Conservation (phyloP, 257 asterid genomes). For the Solanum clarkiae region DNA sequence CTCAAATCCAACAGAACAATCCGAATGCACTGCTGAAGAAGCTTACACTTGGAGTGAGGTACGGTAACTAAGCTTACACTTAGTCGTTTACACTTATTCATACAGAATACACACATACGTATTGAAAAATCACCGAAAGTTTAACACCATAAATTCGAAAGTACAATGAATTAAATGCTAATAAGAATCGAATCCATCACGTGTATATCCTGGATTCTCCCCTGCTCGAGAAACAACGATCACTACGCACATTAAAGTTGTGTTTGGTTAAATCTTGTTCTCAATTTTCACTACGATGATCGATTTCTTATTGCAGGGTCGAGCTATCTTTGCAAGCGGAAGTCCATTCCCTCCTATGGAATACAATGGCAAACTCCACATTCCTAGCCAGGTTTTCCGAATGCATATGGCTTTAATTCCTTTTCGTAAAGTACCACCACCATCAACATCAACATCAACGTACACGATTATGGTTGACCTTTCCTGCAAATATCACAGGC, state of each 20-base stretch:
- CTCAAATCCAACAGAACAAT: constrained; percentile 88
- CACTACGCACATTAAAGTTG: background rate
- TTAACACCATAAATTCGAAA: background rate
- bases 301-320: constrained; percentile 38
- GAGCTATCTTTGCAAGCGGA: constrained; percentile 80
- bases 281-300: background rate
- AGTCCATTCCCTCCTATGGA: constrained; percentile 86
- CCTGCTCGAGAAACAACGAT: background rate
- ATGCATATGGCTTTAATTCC: background rate
- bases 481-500: constrained; percentile 30
- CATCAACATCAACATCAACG: no score
- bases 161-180: background rate
- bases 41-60: constrained; percentile 93
- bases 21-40: constrained; percentile 99
- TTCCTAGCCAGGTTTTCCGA: constrained; percentile 72
- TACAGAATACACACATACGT: background rate
- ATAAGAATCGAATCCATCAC: background rate
- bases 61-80: background rate
- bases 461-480: background rate
- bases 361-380: constrained; percentile 36
- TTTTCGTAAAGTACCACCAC: background rate
- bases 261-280: background rate
- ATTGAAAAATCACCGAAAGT: background rate
- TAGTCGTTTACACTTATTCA: background rate
- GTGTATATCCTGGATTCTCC: background rate